These are phyloP conservation scores for Lyophyllum atratum DNA, from an alignment of 768 basidiomycete species.

Conservation along the genomic window DNA sequence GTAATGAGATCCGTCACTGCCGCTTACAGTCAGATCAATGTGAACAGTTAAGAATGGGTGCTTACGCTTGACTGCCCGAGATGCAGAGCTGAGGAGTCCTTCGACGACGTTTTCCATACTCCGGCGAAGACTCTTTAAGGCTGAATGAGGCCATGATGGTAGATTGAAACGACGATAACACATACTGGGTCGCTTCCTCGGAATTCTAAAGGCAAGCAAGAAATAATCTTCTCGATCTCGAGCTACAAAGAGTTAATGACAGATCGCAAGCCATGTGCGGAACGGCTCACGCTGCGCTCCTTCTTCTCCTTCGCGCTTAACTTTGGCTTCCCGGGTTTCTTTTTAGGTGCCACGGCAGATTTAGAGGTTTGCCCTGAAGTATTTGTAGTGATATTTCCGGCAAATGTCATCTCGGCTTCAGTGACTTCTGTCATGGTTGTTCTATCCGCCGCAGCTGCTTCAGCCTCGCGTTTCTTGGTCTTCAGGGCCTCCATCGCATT, in stretches of 20 bases:
- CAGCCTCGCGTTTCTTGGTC: slow-evolving; percentile 37
- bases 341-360: slow-evolving; percentile 43
- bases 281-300: slow-evolving; percentile 63
- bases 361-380: slow-evolving; percentile 36
- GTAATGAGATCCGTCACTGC: slow-evolving; percentile 77
- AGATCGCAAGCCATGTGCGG: background rate
- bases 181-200: slow-evolving; percentile 84
- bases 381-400: slow-evolving; percentile 39
- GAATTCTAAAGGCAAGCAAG: slow-evolving; percentile 85
- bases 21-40: background rate
- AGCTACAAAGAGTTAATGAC: slow-evolving; percentile 35
- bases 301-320: slow-evolving; percentile 81
- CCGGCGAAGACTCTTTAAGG: slow-evolving; percentile 61
- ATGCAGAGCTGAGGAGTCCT: slow-evolving; percentile 65
- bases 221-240: slow-evolving; percentile 70
- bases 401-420: slow-evolving; percentile 41
- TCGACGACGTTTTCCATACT: slow-evolving; percentile 84
- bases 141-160: background rate
- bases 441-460: slow-evolving; percentile 33
- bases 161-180: slow-evolving; percentile 8
- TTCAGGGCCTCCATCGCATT: slow-evolving; percentile 56
- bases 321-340: slow-evolving; percentile 64
- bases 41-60: background rate
- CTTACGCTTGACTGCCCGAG: slow-evolving; percentile 64
- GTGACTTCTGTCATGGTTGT: slow-evolving; percentile 43